Percentiles rank a stretch among this genome's conserved stretches.
Conservation (phyloP, 2,329 filamentous ascomycete genomes). For the Clonostachys chloroleuca region DNA sequence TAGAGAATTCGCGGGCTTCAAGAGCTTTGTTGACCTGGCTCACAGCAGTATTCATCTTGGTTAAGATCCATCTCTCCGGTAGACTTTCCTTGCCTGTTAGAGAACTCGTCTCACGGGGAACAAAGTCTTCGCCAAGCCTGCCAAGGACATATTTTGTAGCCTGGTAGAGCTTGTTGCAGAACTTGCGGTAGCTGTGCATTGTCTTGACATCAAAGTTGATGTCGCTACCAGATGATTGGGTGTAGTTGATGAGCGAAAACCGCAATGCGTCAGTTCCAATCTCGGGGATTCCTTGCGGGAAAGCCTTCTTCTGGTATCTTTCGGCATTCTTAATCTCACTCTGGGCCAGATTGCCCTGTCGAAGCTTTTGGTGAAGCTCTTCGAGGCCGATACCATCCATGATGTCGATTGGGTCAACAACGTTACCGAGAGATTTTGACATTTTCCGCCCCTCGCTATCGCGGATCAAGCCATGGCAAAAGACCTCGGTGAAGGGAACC, state of each 20-base stretch:
- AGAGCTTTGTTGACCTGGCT: slow-evolving; percentile 67
- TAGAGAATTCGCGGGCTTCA: slow-evolving; percentile 68
- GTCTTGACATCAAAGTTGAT: slow-evolving; percentile 89
- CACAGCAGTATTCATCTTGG: slow-evolving; percentile 71
- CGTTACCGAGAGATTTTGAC: slow-evolving; percentile 94
- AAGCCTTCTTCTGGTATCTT: slow-evolving; percentile 90
- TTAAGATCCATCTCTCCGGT: slow-evolving; percentile 52
- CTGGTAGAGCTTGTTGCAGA: slow-evolving; percentile 97
- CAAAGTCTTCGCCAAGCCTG: slow-evolving; percentile 64
- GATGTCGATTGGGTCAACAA: slow-evolving; percentile 90
- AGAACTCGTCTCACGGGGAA: slow-evolving; percentile 40
- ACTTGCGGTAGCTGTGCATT: slow-evolving; percentile 88
- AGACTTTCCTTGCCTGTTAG: slow-evolving; percentile 36
- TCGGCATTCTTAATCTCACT: slow-evolving; percentile 80
- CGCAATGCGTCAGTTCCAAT: slow-evolving; percentile 90
- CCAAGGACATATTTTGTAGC: slow-evolving; percentile 92
- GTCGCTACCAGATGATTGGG: slow-evolving; percentile 52
- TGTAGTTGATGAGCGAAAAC: slow-evolving; percentile 70
- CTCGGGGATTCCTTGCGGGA: slow-evolving; percentile 91
- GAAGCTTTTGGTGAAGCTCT: slow-evolving; percentile 75
- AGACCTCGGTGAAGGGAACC: slow-evolving; percentile 93
- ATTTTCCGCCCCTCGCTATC: slow-evolving; percentile 95
- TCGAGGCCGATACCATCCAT: slow-evolving; percentile 82
- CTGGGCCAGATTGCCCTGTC: slow-evolving; percentile 75
- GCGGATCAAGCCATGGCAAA: slow-evolving; percentile 88